A percentile compares a stretch with the other conserved stretches of the same genome.
These are phyloP conservation scores for Cucurbita ficifolia DNA, from an alignment of 306 rosid genomes.

Conservation along the genomic window DNA sequence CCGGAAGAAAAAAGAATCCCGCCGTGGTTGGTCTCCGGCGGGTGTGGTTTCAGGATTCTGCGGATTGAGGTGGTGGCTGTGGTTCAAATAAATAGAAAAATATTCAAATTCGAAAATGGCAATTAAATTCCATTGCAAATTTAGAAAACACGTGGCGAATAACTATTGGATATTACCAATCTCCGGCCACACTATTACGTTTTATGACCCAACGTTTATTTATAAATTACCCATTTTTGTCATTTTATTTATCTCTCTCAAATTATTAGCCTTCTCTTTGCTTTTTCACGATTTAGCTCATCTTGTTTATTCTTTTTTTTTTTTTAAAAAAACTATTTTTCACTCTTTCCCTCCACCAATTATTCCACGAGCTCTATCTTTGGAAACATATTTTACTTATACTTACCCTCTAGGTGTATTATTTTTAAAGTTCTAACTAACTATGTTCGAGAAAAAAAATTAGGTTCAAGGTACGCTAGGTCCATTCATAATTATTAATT, in stretches of 20 bases:
- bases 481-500: too few species aligned
- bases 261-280: too few species aligned
- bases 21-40: neutral
- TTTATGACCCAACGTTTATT: neutral
- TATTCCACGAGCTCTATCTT: too few species aligned
- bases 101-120: neutral
- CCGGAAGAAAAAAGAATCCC: neutral
- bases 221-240: neutral
- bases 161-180: neutral
- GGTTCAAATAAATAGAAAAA: neutral
- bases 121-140: neutral
- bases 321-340: too few species aligned
- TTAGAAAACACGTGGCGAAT: neutral
- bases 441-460: too few species aligned
- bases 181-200: neutral
- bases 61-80: neutral
- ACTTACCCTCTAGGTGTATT: too few species aligned
- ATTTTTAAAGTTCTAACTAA: too few species aligned
- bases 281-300: too few species aligned
- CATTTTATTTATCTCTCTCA: neutral
- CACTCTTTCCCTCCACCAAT: too few species aligned
- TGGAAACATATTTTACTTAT: too few species aligned
- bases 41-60: neutral
- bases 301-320: too few species aligned
- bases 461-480: too few species aligned